A percentile compares a stretch with the other conserved stretches of the same genome.
Evolutionary conservation across 306 rosid genomes (phyloP).

Genomic region (Rosa chinensis): DNA sequence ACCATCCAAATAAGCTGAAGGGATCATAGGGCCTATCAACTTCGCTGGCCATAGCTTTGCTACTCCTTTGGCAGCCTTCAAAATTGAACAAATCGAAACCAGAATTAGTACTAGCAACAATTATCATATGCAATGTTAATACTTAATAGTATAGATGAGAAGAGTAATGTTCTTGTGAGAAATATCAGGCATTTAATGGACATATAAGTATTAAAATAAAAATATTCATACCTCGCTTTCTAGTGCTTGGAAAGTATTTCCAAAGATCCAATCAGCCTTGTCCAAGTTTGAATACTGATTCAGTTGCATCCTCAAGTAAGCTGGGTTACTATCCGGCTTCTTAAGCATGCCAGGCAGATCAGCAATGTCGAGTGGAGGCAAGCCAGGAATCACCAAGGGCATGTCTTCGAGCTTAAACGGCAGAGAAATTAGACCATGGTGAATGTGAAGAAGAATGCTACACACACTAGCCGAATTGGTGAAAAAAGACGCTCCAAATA

Average conservation of each 20-base stretch:
- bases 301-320: conserved; percentile 61
- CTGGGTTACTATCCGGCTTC: conserved; percentile 55
- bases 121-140: background rate
- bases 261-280: conserved; percentile 52
- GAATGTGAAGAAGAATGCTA: conserved; percentile 31
- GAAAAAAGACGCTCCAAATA: conserved; percentile 35
- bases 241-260: conserved; percentile 51
- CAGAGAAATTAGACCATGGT: conserved; percentile 16
- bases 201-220: background rate
- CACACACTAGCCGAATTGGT: conserved; percentile 36
- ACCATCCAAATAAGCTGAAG: conserved; percentile 49
- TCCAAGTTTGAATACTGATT: conserved; percentile 51
- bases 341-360: conserved; percentile 54
- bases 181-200: background rate
- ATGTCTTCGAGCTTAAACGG: conserved; percentile 32
- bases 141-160: background rate
- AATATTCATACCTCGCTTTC: conserved; percentile 46
- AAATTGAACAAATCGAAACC: background rate
- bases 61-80: conserved; percentile 13
- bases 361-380: conserved; percentile 42
- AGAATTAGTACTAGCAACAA: background rate
- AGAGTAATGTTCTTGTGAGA: background rate
- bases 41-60: conserved; percentile 34
- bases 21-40: conserved; percentile 47
- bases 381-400: conserved; percentile 48